These are phyloP conservation scores for Heracleum sosnowskyi DNA, from an alignment of 129 eudicot species.

Conservation along the genomic window DNA sequence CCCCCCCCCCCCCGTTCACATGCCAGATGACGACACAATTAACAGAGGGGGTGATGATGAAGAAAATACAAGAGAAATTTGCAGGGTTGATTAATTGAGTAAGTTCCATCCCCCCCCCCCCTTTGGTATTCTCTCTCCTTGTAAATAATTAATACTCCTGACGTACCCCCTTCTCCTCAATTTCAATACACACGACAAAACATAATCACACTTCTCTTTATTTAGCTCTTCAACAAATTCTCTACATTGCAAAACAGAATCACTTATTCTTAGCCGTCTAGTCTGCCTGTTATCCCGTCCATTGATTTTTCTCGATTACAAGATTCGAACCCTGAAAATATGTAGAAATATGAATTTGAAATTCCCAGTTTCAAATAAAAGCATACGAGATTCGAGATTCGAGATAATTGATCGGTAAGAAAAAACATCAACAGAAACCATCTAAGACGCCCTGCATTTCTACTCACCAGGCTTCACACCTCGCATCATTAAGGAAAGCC, in stretches of 20 bases:
- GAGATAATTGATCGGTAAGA: too few relatives aligned
- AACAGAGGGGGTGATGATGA: neutral
- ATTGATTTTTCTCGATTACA: neutral
- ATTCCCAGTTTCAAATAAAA: too few relatives aligned
- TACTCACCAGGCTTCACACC: neutral
- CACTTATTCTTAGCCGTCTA: neutral
- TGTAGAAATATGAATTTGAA: too few relatives aligned
- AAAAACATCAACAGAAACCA: too few relatives aligned
- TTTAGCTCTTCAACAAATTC: constrained; percentile 5
- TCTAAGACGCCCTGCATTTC: neutral
- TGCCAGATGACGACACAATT: neutral
- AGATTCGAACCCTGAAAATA: neutral
- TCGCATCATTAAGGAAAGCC: neutral
- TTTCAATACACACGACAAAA: neutral
- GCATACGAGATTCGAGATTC: too few relatives aligned
- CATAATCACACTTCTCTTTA: neutral
- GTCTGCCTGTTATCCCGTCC: too few relatives aligned
- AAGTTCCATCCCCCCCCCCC: too few relatives aligned
- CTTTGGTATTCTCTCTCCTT: neutral
- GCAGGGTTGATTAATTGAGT: neutral
- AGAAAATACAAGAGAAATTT: neutral
- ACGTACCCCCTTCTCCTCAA: neutral
- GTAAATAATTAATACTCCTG: neutral
- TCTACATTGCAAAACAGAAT: neutral
- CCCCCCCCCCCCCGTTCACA: too few relatives aligned